Evolutionary conservation across 169 alveolate genomes (phyloP).

Genomic region (Cryptosporidium andersoni): DNA sequence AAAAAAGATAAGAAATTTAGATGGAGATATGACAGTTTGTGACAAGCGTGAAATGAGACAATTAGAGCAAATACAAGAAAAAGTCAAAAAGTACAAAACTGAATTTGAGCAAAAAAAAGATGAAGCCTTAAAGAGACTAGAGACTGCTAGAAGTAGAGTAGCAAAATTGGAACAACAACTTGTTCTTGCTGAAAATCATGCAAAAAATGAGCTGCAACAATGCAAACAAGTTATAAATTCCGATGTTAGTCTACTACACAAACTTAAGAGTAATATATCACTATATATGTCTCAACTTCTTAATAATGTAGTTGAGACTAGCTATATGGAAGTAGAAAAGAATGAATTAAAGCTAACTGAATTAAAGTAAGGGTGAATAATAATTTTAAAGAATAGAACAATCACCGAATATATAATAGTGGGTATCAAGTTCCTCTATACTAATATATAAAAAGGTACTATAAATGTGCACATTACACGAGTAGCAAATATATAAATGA

Average conservation of each 20-base stretch:
- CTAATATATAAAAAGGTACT: too few species aligned
- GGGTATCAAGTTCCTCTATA: too few species aligned
- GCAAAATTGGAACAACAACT: slow-evolving; percentile 50
- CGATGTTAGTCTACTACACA: slow-evolving; percentile 33
- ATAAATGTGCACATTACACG: too few species aligned
- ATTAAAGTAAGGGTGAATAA: too few species aligned
- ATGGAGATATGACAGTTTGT: slow-evolving; percentile 58
- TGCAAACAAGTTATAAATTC: slow-evolving; percentile 70
- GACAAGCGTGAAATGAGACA: slow-evolving; percentile 69
- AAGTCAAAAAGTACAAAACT: slow-evolving; percentile 40
- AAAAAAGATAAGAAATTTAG: slow-evolving; percentile 56
- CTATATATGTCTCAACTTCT: too few species aligned
- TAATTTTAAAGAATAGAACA: too few species aligned
- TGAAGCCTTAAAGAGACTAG: slow-evolving; percentile 61
- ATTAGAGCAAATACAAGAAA: slow-evolving; percentile 62
- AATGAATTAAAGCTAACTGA: too few species aligned
- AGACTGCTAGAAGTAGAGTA: slow-evolving; percentile 49
- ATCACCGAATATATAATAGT: too few species aligned
- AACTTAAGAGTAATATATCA: neutral
- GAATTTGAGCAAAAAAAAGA: slow-evolving; percentile 54
- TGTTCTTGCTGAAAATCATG: slow-evolving; percentile 14
- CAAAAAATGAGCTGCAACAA: slow-evolving; percentile 42
- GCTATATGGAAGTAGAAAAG: too few species aligned
- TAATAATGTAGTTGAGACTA: too few species aligned
- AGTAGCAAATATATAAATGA: too few species aligned